A percentile compares a stretch with the other conserved stretches of the same genome.
phyloP scores from a whole-genome alignment of 352 stramenopile species.

The Aphanomyces invadans region DNA sequence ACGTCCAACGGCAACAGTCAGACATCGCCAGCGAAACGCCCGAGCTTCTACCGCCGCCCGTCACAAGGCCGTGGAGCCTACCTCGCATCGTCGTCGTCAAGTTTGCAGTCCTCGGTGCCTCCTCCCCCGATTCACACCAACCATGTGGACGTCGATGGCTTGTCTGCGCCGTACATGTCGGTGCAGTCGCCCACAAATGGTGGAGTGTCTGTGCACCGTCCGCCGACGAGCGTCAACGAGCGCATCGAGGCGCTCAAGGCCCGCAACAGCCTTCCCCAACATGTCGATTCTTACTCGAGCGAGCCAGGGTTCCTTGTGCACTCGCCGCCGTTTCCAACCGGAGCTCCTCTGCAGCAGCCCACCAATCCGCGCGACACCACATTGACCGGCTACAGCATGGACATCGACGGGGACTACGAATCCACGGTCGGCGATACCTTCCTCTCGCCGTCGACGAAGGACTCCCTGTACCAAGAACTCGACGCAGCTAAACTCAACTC shows the following conservation, averaged over 20 bases:
- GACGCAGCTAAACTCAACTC: not conserved
- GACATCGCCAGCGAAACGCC: not conserved
- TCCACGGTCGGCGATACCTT: constrained; percentile 8
- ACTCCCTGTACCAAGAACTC: constrained; percentile 7
- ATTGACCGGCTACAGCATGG: constrained; percentile 10
- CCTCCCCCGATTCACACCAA: not conserved
- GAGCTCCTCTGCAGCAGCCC: not conserved
- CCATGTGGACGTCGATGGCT: not conserved
- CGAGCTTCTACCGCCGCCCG: constrained; percentile 9
- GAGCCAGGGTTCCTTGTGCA: not conserved
- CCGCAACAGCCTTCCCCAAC: not conserved
- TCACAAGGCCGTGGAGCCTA: not conserved
- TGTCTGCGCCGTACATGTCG: constrained; percentile 1
- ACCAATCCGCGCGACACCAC: not conserved
- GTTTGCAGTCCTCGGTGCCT: not conserved
- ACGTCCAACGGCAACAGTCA: not conserved
- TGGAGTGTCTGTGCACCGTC: not conserved
- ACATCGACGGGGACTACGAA: constrained; percentile 17
- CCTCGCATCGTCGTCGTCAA: too few relatives aligned
- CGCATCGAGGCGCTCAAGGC: constrained; percentile 1
- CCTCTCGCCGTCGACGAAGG: constrained; percentile 5
- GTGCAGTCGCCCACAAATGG: not conserved
- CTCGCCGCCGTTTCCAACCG: not conserved
- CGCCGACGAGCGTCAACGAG: not conserved
- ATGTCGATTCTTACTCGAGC: not conserved